phyloP scores from a whole-genome alignment of 441 rosid species.

The Pelargonium citronellum region DNA sequence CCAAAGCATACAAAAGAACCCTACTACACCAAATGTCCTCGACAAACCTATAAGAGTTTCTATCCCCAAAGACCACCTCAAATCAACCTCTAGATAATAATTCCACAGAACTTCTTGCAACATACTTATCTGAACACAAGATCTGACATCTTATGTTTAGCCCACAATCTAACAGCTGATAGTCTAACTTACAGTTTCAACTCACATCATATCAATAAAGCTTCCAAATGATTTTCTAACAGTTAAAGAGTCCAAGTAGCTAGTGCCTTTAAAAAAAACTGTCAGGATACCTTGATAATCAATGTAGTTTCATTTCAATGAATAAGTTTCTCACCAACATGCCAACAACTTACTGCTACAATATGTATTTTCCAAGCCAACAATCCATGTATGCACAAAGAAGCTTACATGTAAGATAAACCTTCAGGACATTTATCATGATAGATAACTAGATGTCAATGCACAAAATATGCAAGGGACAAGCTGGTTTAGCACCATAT shows the following conservation, averaged over 20 bases:
- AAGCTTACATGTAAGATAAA: background rate
- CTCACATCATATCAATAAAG: background rate
- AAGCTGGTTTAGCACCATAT: background rate
- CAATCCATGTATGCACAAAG: background rate
- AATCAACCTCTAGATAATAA: background rate
- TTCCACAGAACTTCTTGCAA: background rate
- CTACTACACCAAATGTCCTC: background rate
- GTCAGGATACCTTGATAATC: background rate
- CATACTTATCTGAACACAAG: background rate
- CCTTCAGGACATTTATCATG: no score
- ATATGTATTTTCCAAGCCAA: background rate
- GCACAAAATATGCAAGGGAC: background rate
- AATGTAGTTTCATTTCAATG: background rate
- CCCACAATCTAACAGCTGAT: background rate
- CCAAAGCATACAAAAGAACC: background rate
- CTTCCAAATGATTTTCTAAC: slow-evolving; percentile 2
- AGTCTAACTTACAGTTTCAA: background rate
- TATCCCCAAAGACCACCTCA: background rate
- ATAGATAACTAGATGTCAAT: no score
- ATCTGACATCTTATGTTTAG: background rate
- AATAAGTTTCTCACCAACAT: background rate
- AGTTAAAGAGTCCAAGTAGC: background rate
- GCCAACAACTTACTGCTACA: background rate
- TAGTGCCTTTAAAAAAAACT: background rate
- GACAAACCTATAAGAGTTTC: background rate